Percentiles rank a stretch among this genome's conserved stretches.
Evolutionary conservation across 441 rosid genomes (phyloP).

Genomic region (Iberis amara): DNA sequence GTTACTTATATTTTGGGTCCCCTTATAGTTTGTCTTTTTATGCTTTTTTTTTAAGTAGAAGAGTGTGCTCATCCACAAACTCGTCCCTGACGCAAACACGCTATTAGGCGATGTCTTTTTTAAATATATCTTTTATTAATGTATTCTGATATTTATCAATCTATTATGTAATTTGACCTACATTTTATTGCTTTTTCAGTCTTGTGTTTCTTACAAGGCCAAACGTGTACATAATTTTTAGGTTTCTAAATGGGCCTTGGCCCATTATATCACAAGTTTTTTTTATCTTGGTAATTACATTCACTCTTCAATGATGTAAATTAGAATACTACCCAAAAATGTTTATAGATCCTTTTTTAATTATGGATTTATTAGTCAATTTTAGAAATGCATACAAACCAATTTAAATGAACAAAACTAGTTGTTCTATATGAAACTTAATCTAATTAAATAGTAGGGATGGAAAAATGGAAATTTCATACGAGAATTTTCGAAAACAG

Average conservation of each 20-base stretch:
- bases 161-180: neutral
- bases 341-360: too few relatives aligned
- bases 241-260: neutral
- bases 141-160: neutral
- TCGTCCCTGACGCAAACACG: neutral
- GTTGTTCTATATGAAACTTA: too few relatives aligned
- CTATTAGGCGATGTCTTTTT: neutral
- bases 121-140: too few relatives aligned
- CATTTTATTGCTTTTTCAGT: neutral
- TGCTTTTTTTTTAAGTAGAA: neutral
- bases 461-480: too few relatives aligned
- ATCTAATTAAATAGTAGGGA: too few relatives aligned
- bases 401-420: too few relatives aligned
- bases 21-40: neutral
- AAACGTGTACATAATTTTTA: neutral
- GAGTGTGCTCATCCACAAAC: neutral
- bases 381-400: too few relatives aligned
- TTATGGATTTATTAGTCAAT: too few relatives aligned
- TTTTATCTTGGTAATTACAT: neutral
- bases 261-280: neutral
- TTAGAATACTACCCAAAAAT: too few relatives aligned
- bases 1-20: too few relatives aligned
- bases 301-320: too few relatives aligned
- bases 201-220: neutral
- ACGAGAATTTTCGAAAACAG: too few relatives aligned